Base-by-base conservation (phyloP, 345 rosid genomes). In the Acer campestre region DNA sequence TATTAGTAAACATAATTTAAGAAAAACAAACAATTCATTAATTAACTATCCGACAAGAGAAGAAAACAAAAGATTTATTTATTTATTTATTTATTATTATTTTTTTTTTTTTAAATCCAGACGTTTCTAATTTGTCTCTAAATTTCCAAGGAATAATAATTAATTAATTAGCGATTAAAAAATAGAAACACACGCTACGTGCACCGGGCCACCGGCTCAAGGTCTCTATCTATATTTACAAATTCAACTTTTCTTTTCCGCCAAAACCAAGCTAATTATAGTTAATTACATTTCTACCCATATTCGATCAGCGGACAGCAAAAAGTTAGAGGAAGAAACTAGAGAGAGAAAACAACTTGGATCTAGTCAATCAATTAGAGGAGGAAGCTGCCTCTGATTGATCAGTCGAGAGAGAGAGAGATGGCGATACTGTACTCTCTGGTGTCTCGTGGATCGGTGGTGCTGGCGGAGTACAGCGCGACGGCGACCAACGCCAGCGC, bases 361-460 rank as follows among this genome's bases (percentile, higher is more conserved):
- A 18, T 42, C 25, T 70, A 6, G 8, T n/a, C 64, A 53, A 25
- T 66, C 44, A 49, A 35, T 59, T 49, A 10, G 61, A 23, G 61
- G 42, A 35, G 56, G 69, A 18, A 1, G 2, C 23, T 46, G 9
- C 6, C 7, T 23, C 44, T 31, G 66, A 40, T 72, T 65, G 61
- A 51, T 68, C 44, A 48, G n/a, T 38, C 49, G 8, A 70, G 8
- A 44, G 12, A 22, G 46, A 42, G 49, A 10, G 64, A 16, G 71
- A 96, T 96, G 99, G 87, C 98, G 87, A 94, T 96, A 42, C 90
- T 93, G 4, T 95, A 85, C 86, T 93, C 95, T 79, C 90, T 95
- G 75, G 97, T 94, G 75, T 98, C 97, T 35, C 87, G 98, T 71
- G 98, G 97, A 42, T 85, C 97, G 82, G 97, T 92, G 80, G 88